A percentile compares a stretch with the other conserved stretches of the same genome.
Evolutionary conservation across 768 basidiomycete species (phyloP).

Genomic region (Tylopilus cervinicoccineus): DNA sequence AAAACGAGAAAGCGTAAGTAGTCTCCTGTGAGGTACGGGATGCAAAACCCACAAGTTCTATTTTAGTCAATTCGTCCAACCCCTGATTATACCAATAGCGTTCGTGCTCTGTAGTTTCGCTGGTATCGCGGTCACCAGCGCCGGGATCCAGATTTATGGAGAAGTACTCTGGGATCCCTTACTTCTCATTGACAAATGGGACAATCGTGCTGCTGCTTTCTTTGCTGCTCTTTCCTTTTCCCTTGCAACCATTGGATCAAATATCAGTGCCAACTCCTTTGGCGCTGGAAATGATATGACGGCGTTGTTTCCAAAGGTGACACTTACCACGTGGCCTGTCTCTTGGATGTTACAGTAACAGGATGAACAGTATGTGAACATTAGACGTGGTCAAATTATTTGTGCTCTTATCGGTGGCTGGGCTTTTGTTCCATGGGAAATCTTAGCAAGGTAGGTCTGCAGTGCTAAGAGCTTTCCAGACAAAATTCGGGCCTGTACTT

Average conservation of each 20-base stretch:
- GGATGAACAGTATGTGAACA: slow-evolving; percentile 25
- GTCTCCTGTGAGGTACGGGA: neutral
- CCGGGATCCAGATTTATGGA: slow-evolving; percentile 70
- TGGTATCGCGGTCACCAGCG: slow-evolving; percentile 77
- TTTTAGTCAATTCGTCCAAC: slow-evolving; percentile 65
- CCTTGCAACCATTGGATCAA: slow-evolving; percentile 66
- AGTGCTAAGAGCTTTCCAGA: neutral
- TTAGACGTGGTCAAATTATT: slow-evolving; percentile 27
- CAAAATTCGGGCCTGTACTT: neutral
- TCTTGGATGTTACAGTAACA: slow-evolving; percentile 6
- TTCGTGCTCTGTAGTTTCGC: slow-evolving; percentile 77
- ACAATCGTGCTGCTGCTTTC: slow-evolving; percentile 82
- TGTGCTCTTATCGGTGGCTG: slow-evolving; percentile 53
- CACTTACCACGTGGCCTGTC: neutral
- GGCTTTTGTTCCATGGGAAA: slow-evolving; percentile 83
- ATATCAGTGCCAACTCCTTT: slow-evolving; percentile 76
- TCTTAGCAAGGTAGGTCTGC: slow-evolving; percentile 45
- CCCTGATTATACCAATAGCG: slow-evolving; percentile 71
- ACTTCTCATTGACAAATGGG: slow-evolving; percentile 72
- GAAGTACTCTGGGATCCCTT: slow-evolving; percentile 72
- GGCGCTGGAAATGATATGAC: slow-evolving; percentile 83
- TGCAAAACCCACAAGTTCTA: neutral
- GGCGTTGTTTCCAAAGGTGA: slow-evolving; percentile 58
- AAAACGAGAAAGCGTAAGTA: slow-evolving; percentile 56
- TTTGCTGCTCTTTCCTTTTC: slow-evolving; percentile 73